Conservation (phyloP, 1,139 yeast species). For the Pichia sp. region DNA sequence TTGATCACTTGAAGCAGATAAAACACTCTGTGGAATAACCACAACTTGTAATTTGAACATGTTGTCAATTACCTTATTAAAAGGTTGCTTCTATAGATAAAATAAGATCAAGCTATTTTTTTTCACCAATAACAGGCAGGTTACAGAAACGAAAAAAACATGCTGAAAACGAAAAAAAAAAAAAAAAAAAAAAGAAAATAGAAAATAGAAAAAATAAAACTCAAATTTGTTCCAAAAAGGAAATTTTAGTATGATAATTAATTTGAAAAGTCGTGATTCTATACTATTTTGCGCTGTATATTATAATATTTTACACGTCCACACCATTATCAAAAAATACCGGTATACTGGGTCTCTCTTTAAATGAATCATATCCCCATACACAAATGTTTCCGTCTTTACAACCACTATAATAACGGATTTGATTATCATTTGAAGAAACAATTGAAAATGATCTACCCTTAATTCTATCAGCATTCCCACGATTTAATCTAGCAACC, state of each 20-base stretch:
- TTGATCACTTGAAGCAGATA: background rate
- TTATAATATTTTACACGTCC: slow-evolving; percentile 2
- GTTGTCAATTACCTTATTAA: background rate
- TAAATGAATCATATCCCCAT: slow-evolving; percentile 40
- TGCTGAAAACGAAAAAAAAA: background rate
- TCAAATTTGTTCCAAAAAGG: background rate
- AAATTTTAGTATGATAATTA: background rate
- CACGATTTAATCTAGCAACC: slow-evolving; percentile 36
- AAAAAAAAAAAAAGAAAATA: background rate
- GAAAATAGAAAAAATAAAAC: background rate
- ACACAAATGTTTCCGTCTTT: slow-evolving; percentile 50
- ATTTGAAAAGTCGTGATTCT: background rate
- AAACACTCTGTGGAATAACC: slow-evolving; percentile 34
- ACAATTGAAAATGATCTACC: slow-evolving; percentile 33
- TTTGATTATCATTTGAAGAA: slow-evolving; percentile 40
- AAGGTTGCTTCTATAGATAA: background rate
- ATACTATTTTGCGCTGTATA: background rate
- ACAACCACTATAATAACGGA: slow-evolving; percentile 47
- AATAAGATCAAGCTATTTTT: no score
- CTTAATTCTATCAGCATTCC: slow-evolving; percentile 14
- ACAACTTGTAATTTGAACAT: slow-evolving; percentile 38
- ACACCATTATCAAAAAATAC: slow-evolving; percentile 20
- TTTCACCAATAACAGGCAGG: background rate
- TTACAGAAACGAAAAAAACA: background rate
- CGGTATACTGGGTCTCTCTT: slow-evolving; percentile 1